Evolutionary conservation across 805 yeast genomes (phyloP).

Genomic region (Vanderwaltozyma yarrowii): DNA sequence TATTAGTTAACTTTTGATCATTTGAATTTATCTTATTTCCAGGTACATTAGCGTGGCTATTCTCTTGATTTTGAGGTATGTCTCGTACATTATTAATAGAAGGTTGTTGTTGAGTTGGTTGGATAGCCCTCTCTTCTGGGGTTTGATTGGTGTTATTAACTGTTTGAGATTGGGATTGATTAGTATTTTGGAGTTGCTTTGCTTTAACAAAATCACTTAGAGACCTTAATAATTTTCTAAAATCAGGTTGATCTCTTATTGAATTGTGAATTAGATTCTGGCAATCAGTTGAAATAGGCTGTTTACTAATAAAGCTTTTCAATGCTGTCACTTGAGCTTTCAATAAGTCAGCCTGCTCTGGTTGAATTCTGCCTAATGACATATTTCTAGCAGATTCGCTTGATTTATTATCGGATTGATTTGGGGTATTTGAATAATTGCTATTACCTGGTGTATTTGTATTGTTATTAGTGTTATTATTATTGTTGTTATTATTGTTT

Average conservation of each 20-base stretch:
- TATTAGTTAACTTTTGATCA: too few relatives aligned
- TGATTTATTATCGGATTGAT: not conserved
- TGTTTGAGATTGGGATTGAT: not conserved
- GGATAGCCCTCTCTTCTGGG: not conserved
- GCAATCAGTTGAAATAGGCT: conserved; percentile 21
- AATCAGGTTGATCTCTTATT: conserved; percentile 26
- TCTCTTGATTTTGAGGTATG: too few relatives aligned
- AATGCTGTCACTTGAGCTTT: conserved; percentile 30
- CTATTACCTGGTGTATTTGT: too few relatives aligned
- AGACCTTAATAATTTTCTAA: conserved; percentile 22
- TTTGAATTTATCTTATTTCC: too few relatives aligned
- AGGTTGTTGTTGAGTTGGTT: too few relatives aligned
- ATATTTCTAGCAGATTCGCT: not conserved
- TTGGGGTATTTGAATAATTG: conserved; percentile 1
- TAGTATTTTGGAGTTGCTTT: conserved; percentile 2
- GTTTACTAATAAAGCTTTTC: conserved; percentile 23
- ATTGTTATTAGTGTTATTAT: too few relatives aligned
- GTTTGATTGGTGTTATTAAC: not conserved
- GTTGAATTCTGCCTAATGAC: conserved; percentile 2
- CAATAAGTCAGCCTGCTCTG: conserved; percentile 22
- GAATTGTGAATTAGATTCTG: conserved; percentile 24
- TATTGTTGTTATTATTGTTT: too few relatives aligned
- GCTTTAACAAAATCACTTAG: conserved; percentile 23
- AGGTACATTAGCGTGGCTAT: too few relatives aligned
- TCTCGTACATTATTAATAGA: too few relatives aligned